Evolutionary conservation across 108 stramenopile genomes (phyloP).

Genomic region (Cyclotella baltica): DNA sequence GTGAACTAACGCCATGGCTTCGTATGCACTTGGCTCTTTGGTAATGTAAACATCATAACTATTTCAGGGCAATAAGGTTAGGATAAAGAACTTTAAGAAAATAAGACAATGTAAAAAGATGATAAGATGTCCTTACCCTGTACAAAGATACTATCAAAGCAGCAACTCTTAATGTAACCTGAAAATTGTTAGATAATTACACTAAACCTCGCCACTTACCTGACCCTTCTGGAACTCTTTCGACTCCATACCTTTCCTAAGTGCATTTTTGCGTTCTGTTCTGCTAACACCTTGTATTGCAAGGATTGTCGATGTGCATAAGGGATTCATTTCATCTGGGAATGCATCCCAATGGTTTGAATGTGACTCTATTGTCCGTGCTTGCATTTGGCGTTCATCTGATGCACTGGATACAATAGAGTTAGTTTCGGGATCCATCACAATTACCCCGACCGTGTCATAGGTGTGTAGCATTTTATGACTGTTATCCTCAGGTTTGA

Average conservation of each 20-base stretch:
- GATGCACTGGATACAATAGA: constrained; percentile 48
- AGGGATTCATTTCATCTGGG: constrained; percentile 57
- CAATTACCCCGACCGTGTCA: constrained; percentile 47
- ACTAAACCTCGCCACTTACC: constrained; percentile 16
- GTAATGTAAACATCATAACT: constrained; percentile 71
- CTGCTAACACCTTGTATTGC: constrained; percentile 86
- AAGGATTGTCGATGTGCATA: constrained; percentile 68
- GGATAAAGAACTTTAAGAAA: neutral
- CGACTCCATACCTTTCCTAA: constrained; percentile 57
- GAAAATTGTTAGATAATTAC: constrained; percentile 1
- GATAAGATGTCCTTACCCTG: constrained; percentile 48
- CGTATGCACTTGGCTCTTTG: constrained; percentile 75
- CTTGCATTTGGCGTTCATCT: constrained; percentile 37
- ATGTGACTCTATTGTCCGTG: neutral
- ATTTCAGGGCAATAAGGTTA: too few relatives aligned
- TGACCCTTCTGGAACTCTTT: constrained; percentile 43
- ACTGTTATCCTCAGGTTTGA: constrained; percentile 12
- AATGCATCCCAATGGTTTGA: constrained; percentile 13
- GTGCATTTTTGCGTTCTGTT: constrained; percentile 63
- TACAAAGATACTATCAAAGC: constrained; percentile 74
- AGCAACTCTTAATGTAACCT: too few relatives aligned
- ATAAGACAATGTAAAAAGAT: neutral
- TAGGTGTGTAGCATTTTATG: neutral
- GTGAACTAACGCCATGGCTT: constrained; percentile 85
- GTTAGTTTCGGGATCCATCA: constrained; percentile 54